A percentile compares a stretch with the other conserved stretches of the same genome.
phyloP scores from a whole-genome alignment of 192 early-diverging fungal species.

The Tieghemiomyces parasiticus region DNA sequence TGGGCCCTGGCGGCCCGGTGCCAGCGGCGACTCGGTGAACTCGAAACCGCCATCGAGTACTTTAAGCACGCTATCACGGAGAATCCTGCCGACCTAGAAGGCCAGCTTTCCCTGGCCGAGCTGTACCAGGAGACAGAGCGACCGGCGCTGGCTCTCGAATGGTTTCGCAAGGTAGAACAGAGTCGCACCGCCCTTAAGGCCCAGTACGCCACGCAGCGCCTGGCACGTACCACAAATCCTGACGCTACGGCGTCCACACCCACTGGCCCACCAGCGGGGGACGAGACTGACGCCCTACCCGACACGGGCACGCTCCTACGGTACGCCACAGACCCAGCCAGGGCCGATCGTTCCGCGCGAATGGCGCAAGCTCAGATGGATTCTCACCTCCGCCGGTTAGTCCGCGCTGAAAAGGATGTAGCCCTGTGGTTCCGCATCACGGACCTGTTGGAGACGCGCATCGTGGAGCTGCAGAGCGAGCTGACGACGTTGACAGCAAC shows the following conservation, averaged over 20 bases:
- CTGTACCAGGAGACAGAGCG: slow-evolving; percentile 46
- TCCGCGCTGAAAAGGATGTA: slow-evolving; percentile 5
- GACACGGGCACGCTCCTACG: neutral
- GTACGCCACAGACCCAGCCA: neutral
- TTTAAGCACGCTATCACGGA: slow-evolving; percentile 32
- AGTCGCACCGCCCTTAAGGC: slow-evolving; percentile 14
- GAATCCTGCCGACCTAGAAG: slow-evolving; percentile 37
- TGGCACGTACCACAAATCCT: neutral
- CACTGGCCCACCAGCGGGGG: neutral
- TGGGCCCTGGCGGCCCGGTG: slow-evolving; percentile 47
- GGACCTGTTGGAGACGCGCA: neutral
- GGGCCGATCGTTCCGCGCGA: neutral
- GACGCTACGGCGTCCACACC: neutral
- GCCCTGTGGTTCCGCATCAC: slow-evolving; percentile 4
- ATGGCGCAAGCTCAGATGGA: neutral
- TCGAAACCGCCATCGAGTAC: slow-evolving; percentile 31
- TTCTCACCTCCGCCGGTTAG: neutral
- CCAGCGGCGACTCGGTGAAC: slow-evolving; percentile 37
- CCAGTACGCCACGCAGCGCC: neutral
- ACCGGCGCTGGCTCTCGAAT: slow-evolving; percentile 18
- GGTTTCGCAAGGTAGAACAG: slow-evolving; percentile 21
- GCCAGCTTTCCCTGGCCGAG: slow-evolving; percentile 39
- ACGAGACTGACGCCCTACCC: neutral
- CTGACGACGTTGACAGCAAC: too few relatives aligned
- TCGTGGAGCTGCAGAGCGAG: slow-evolving; percentile 13